Base-by-base conservation (phyloP, 1,139 yeast species). In the Lodderomyces metapsilosis region DNA sequence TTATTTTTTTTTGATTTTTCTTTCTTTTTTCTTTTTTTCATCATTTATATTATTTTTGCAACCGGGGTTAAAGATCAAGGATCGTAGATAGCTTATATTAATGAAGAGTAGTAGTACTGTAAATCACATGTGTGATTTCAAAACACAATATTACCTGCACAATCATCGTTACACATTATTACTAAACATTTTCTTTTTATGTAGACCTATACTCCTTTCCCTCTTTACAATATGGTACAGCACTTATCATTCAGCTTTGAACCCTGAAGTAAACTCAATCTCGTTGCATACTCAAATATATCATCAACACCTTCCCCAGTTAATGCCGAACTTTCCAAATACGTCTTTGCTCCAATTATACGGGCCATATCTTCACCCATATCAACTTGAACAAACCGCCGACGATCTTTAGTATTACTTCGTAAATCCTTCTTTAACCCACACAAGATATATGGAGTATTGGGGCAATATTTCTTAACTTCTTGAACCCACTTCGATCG, bases 291-390 rank as follows among this genome's bases (percentile, higher is more conserved):
- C 59, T 84, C 94, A 58, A 85, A 84, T 5, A 84, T 86, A 56
- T 83, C 88, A 58, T 84, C 92, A 15, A 84, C 92, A 5, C 88
- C 89, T 57, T 84, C 89, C 4, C 92, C 92, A 1, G 89, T 83
- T 46, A 84, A 64, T 2, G 92, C 84, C 39, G 88, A 82, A 54
- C 91, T 82, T 52, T 84, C 91, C 56, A 84, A 62, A 57, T 82
- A 84, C 43, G 66, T 74, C 49, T 79, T 80, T 3, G 92, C 92
- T 2, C 87, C 88, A 32, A 84, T 82, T 41, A 75, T 72, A 45
- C 71, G 72, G 0, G 89, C 88, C 31, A 78, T 81, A 40, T 65
- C 67, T 48, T 78, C 78, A 3, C 81, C 92, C 47, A 71, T 78
- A 35, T 74, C 74, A 11, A 59, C 56, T 51, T 74, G 79, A 15